Conservation (phyloP, 305 asterid species). For the Solanum hybrid region DNA sequence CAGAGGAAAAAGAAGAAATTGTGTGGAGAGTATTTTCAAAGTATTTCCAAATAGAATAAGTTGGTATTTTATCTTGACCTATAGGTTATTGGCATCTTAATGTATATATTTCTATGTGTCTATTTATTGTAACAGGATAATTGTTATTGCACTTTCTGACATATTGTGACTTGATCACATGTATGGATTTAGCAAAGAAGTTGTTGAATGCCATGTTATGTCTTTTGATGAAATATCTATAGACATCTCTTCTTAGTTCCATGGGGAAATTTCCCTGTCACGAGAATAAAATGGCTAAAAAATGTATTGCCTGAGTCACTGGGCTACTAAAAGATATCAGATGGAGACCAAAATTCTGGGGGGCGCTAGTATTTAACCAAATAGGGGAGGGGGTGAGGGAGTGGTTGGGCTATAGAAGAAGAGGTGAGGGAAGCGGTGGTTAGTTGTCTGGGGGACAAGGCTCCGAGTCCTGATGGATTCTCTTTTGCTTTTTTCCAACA, state of each 20-base stretch:
- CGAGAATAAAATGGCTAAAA: background rate
- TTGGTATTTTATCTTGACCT: too few relatives aligned
- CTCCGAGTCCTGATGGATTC: background rate
- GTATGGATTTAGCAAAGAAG: conserved; percentile 85
- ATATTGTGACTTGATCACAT: conserved; percentile 33
- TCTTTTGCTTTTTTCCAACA: background rate
- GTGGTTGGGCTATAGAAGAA: too few relatives aligned
- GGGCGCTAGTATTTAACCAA: background rate
- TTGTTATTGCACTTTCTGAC: background rate
- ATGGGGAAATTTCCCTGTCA: background rate
- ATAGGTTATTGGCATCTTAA: too few relatives aligned
- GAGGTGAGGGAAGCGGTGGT: background rate
- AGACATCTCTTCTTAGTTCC: background rate
- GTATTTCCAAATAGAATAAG: too few relatives aligned
- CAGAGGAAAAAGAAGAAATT: too few relatives aligned
- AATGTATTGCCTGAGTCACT: background rate
- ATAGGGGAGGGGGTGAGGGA: background rate
- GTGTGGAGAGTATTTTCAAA: too few relatives aligned
- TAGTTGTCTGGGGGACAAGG: background rate
- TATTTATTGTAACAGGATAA: background rate
- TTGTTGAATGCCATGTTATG: conserved; percentile 90
- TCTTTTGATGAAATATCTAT: background rate
- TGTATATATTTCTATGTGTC: too few relatives aligned
- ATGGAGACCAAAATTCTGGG: background rate
- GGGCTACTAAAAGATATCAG: background rate